Evolutionary conservation across 1,139 yeast species (phyloP).

Genomic region (Saccharomyces hybrid): DNA sequence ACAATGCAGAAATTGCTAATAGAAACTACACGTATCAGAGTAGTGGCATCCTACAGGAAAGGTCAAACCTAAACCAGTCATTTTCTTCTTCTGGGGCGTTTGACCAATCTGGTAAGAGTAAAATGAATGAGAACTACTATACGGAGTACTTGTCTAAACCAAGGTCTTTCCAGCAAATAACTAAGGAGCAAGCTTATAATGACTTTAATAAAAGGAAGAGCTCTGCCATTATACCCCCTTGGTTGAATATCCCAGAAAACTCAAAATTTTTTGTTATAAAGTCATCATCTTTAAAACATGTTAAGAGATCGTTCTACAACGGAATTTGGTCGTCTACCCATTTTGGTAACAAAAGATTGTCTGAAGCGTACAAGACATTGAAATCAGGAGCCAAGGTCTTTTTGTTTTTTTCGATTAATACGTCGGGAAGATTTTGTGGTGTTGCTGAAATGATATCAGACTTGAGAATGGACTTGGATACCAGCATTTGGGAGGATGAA

Average conservation of each 20-base stretch:
- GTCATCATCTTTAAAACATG: constrained; percentile 44
- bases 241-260: constrained; percentile 26
- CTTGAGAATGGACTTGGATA: constrained; percentile 34
- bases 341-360: constrained; percentile 46
- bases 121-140: background rate
- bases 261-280: constrained; percentile 51
- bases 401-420: constrained; percentile 51
- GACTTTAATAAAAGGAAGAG: constrained; percentile 7
- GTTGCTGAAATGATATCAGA: constrained; percentile 48
- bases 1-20: background rate
- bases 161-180: background rate
- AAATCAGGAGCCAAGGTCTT: constrained; percentile 32
- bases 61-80: background rate
- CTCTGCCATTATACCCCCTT: constrained; percentile 18
- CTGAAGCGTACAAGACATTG: constrained; percentile 34
- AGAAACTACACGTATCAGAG: background rate
- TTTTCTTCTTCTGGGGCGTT: background rate
- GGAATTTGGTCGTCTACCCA: constrained; percentile 56
- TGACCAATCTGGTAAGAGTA: background rate
- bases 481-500: constrained; percentile 46
- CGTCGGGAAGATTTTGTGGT: constrained; percentile 55
- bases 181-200: background rate
- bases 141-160: background rate
- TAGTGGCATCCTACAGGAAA: background rate
- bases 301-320: constrained; percentile 42